Evolutionary conservation across 1,284 basidiomycete species (phyloP), one percentile per base, ranked within the genome.

Genomic region (Caloboletus inedulis): DNA sequence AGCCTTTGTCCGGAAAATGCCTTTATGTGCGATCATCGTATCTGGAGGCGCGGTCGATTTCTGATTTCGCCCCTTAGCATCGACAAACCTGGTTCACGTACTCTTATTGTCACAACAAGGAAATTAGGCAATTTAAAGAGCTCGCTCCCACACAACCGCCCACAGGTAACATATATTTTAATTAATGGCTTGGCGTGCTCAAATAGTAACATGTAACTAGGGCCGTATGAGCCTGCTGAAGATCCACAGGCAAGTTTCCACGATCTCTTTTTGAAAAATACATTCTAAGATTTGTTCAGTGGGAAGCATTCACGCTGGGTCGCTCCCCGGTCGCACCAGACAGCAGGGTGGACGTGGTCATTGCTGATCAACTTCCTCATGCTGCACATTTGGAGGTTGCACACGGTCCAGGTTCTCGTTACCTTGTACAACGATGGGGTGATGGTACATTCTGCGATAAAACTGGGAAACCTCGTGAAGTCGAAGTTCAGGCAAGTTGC

Each of bases 11-110:
- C 54, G 89, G 85, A 58, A 81, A 77, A 53, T 91, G 89, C 70
- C 80, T 91, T 69, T 91, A 90, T 72, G 89, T 91, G 74, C 68
- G 86, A 77, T 57, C 54, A 42, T 61, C 54, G 52, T 58, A 56
- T 55, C 55, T 62, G 60, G 49, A 56, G 46, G 21, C 48, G 41
- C 37, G 39, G 23, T 48, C 47, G 59, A 54, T 31, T 41, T 57
- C 53, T 58, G 42, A 70, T 51, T 39, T 30, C 19, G 6, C 42
- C 42, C 48, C 23, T 49, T 62, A 91, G 89, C 85, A 88, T 69
- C 81, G 83, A 62, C 88, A 91, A 77, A 81, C 86, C 36, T 98
- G 94, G 94, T 97, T 96, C 74, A 97, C 94, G 39, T 97, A 96
- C 72, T 87, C 91, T 54, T 96, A 96, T 72, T 96, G 94, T 75